Conservation (phyloP, 2,329 filamentous ascomycete species). For the Venturia pyrina region DNA sequence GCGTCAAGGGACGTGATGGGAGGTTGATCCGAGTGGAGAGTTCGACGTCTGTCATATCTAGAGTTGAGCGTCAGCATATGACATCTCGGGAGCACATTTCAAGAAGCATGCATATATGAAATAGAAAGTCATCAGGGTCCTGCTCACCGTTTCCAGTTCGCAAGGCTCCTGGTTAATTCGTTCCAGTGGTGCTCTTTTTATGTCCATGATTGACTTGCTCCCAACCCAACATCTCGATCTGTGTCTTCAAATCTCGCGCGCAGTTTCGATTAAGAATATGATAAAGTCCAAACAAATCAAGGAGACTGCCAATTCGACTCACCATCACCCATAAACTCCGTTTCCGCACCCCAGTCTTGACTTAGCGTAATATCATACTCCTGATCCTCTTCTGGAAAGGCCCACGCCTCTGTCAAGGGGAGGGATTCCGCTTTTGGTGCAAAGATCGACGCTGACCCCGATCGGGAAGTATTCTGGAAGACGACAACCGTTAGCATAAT, state of each 20-base stretch:
- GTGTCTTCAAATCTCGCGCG: neutral
- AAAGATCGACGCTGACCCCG: neutral
- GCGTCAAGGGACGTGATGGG: constrained; percentile 10
- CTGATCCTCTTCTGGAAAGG: neutral
- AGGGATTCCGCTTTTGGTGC: neutral
- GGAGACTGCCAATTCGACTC: neutral
- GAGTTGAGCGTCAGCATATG: neutral
- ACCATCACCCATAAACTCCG: constrained; percentile 2
- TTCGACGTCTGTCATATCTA: neutral
- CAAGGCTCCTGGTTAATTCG: neutral
- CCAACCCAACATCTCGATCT: neutral
- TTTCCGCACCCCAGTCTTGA: neutral
- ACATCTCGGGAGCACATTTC: neutral
- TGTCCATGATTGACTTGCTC: neutral
- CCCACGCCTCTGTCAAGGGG: neutral
- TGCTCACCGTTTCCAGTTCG: constrained; percentile 7
- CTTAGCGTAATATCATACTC: neutral
- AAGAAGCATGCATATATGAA: neutral
- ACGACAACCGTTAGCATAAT: neutral
- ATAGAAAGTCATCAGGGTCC: neutral
- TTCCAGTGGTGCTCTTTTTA: too few species aligned
- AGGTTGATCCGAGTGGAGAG: neutral
- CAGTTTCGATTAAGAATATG: neutral
- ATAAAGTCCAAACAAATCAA: neutral
- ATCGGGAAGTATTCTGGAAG: neutral